Conservation (phyloP, 139 green algal species). For the Chlamydomonas sphaeroides region DNA sequence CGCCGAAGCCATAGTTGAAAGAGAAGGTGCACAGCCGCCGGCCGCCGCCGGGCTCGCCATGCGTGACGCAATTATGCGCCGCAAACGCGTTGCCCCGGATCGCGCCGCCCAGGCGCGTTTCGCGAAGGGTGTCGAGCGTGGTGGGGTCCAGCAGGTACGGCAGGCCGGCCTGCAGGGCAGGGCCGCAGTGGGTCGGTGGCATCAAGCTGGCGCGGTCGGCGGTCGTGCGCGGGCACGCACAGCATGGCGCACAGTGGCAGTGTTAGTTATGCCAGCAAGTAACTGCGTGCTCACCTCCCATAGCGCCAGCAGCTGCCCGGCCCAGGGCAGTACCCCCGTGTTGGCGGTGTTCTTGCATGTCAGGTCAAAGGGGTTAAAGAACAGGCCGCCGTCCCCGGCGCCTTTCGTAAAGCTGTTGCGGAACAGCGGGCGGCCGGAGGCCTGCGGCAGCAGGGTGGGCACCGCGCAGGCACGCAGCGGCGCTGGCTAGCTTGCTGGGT, state of each 20-base stretch:
- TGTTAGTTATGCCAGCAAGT: no score
- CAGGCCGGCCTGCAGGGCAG: constrained; percentile 50
- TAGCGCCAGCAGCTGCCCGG: constrained; percentile 48
- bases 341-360: constrained; percentile 67
- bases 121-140: constrained; percentile 54
- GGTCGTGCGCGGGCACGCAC: no score
- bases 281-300: constrained; percentile 50
- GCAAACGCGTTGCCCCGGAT: constrained; percentile 44
- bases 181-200: no score
- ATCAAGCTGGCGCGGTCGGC: no score
- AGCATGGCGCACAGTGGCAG: no score
- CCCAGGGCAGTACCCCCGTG: constrained; percentile 65
- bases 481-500: no score
- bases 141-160: constrained; percentile 56
- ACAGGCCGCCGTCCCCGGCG: constrained; percentile 40
- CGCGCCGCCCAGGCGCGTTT: constrained; percentile 56
- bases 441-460: no score
- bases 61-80: constrained; percentile 57
- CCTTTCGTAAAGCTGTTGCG: constrained; percentile 61
- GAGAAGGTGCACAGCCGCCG: constrained; percentile 32
- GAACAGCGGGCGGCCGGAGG: constrained; percentile 46
- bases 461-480: no score
- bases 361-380: constrained; percentile 64
- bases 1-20: constrained; percentile 17
- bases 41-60: not conserved